Evolutionary conservation across 192 early-diverging fungal species (phyloP).

Genomic region (Gryganskiella cystojenkinii): DNA sequence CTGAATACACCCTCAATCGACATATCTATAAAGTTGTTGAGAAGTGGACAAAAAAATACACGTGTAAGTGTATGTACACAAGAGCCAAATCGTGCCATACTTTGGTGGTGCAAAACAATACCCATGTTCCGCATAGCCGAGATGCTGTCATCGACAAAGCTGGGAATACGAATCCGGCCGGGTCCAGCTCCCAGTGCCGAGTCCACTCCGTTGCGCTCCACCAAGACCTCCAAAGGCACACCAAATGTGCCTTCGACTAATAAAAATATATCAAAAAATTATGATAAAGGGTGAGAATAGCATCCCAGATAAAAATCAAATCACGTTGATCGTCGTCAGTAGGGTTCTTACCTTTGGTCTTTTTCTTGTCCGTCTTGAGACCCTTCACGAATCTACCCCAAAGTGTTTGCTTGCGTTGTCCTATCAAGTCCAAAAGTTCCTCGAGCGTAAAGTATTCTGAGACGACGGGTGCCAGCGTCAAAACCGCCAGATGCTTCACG

Average conservation of each 20-base stretch:
- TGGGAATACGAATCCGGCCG: constrained; percentile 80
- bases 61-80: neutral
- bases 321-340: neutral
- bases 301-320: neutral
- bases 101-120: constrained; percentile 35
- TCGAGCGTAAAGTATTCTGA: constrained; percentile 74
- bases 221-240: constrained; percentile 84
- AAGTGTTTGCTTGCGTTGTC: constrained; percentile 77
- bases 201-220: constrained; percentile 87
- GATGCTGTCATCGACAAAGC: constrained; percentile 87
- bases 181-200: constrained; percentile 75
- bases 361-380: constrained; percentile 67
- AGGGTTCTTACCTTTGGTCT: constrained; percentile 62
- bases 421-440: constrained; percentile 83
- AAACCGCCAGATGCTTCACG: constrained; percentile 86
- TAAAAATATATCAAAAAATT: neutral
- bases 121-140: constrained; percentile 79
- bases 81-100: neutral
- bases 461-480: constrained; percentile 77
- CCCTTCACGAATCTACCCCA: constrained; percentile 79
- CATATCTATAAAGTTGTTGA: constrained; percentile 56
- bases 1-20: constrained; percentile 95
- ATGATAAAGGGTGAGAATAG: neutral
- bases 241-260: constrained; percentile 87
- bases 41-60: constrained; percentile 2